These are phyloP conservation scores for Chlorella ohadii DNA, from an alignment of 139 green algal species.

Conservation along the genomic window DNA sequence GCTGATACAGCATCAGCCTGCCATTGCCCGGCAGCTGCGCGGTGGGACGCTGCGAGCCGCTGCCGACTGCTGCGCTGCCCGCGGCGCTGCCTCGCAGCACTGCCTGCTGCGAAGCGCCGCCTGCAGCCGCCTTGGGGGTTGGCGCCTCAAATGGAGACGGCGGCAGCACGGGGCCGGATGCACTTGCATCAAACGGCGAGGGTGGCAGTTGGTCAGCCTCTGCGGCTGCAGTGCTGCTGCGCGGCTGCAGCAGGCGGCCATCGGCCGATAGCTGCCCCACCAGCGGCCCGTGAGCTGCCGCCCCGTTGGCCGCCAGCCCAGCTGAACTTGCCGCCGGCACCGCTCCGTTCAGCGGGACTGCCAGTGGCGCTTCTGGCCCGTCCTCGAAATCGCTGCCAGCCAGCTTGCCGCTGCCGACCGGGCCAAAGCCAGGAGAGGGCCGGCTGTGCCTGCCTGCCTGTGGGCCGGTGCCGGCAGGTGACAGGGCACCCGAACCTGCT, in stretches of 20 bases:
- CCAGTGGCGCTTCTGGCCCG: not conserved
- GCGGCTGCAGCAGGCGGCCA: not conserved
- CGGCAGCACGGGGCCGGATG: not conserved
- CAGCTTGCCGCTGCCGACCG: not conserved
- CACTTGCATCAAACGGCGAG: not conserved
- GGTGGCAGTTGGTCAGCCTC: not conserved
- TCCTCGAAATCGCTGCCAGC: not conserved
- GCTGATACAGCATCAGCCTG: slow-evolving; percentile 6
- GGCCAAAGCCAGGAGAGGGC: not conserved
- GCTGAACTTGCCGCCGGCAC: not conserved
- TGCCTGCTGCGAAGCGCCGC: not conserved
- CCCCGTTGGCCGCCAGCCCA: not conserved
- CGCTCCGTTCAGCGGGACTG: not conserved
- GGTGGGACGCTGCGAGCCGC: not conserved
- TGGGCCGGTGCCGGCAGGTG: not conserved
- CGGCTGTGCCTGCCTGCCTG: not conserved
- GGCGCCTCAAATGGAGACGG: not conserved
- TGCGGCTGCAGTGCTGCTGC: too few species aligned
- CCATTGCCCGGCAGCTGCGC: not conserved
- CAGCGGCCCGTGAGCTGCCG: not conserved
- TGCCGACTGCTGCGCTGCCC: not conserved
- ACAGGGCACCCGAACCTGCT: too few species aligned
- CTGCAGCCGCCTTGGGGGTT: not conserved
- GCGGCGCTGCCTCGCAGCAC: not conserved
- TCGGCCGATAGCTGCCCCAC: not conserved